Evolutionary conservation across 2,329 filamentous ascomycete species (phyloP), one percentile per base, ranked within the genome.

Genomic region (Cyphellophora attinorum): DNA sequence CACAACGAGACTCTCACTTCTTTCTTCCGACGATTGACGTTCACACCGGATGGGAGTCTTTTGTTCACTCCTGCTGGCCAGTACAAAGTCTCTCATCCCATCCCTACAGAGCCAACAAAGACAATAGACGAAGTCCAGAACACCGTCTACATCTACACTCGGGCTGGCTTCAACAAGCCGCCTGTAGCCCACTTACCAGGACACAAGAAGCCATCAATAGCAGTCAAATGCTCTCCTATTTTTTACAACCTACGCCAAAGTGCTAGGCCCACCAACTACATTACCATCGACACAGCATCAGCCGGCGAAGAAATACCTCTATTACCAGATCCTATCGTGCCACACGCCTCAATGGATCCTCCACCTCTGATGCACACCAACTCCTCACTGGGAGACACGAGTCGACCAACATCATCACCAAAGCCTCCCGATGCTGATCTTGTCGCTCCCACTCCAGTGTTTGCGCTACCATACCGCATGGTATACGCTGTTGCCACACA

Each of bases 201-300:
- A 2, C 89, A 96, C 60, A 98, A 95, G 67, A 98, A 98, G 59
- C 91, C 91, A 0, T 96, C 91, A 0, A 85, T 98, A 8, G 91
- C 88, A 2, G 85, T 98, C 40, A 85, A 85, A 53, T 98, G 91
- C 56, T 98, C 89, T 11, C 91, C 91, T 0, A 62, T 93, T 15
- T 79, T 84, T 48, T 98, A 96, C 59, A 85, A 79, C 0, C 65
- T 93, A 14, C 77, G 91, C 27, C 76, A 81, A 50, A 62, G 68
- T 0, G 60, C 72, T 1, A 76, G 79, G 6, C 61, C 72, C 3
- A 94, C 88, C 1, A 86, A 82, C 49, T 79, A 93, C 51, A 93
- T 98, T 47, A 94, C 85, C 1, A 85, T 98, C 42, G 91, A 98
- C 59, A 96, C 89, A 0, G 86, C 86, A 0, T 91, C 84, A 6